phyloP scores from a whole-genome alignment of 2,329 filamentous ascomycete genomes.

The Colletotrichum sp. region DNA sequence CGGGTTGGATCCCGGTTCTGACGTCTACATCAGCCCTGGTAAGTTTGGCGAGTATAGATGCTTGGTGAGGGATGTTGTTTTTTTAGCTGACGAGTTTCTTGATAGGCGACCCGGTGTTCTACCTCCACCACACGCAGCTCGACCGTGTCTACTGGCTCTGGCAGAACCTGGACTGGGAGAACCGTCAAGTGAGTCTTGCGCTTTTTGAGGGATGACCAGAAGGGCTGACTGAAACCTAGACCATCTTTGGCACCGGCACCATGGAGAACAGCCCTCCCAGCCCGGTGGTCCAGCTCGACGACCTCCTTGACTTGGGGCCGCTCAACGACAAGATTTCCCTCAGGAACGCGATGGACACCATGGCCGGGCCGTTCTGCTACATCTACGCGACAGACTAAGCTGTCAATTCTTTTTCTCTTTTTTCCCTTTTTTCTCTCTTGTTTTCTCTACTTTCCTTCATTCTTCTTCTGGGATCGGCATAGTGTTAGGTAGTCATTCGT shows the following conservation, averaged over 20 bases:
- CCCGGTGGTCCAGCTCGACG: slow-evolving; percentile 45
- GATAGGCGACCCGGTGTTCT: slow-evolving; percentile 45
- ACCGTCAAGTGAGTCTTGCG: slow-evolving; percentile 31
- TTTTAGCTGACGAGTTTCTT: neutral
- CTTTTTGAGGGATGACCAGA: neutral
- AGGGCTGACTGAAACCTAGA: neutral
- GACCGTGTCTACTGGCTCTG: slow-evolving; percentile 53
- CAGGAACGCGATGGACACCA: slow-evolving; percentile 41
- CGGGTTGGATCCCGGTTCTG: slow-evolving; percentile 49
- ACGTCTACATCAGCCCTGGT: slow-evolving; percentile 47
- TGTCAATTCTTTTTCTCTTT: neutral
- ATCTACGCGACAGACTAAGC: slow-evolving; percentile 33
- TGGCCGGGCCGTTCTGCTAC: slow-evolving; percentile 48
- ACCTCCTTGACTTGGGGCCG: slow-evolving; percentile 33
- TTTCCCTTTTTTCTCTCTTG: neutral
- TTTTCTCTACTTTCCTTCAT: neutral
- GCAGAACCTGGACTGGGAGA: slow-evolving; percentile 46
- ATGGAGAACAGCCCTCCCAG: slow-evolving; percentile 43
- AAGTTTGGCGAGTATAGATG: neutral
- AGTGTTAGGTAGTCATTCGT: neutral
- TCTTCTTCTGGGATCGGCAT: neutral
- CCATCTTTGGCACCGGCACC: slow-evolving; percentile 45
- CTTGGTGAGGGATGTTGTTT: neutral
- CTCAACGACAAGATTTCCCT: slow-evolving; percentile 39
- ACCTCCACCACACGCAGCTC: slow-evolving; percentile 49